Evolutionary conservation across 1,284 basidiomycete species (phyloP).

Genomic region (Ganoderma sinense): DNA sequence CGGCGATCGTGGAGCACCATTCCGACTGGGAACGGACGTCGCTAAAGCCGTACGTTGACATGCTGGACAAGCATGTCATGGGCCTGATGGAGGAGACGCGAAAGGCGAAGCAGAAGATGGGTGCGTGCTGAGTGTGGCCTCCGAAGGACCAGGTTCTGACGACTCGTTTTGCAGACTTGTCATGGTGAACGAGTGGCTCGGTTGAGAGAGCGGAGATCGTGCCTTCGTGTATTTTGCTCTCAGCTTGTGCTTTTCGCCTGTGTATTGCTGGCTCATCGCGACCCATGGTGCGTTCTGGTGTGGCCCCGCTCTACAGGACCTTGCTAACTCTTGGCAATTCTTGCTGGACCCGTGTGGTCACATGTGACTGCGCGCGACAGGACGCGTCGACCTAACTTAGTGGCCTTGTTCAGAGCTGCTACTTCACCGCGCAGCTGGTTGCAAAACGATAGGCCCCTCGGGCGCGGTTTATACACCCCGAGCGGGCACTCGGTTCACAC

Average conservation of each 20-base stretch:
- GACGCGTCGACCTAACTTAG: background rate
- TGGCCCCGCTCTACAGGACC: background rate
- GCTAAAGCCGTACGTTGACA: conserved; percentile 89
- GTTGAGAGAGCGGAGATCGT: background rate
- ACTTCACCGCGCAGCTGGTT: too few relatives aligned
- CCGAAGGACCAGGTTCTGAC: background rate
- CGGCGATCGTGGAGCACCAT: conserved; percentile 15
- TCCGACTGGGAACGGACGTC: conserved; percentile 78
- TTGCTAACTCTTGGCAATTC: too few relatives aligned
- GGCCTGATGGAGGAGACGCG: conserved; percentile 68
- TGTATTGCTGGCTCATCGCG: conserved; percentile 2
- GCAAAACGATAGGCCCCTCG: too few relatives aligned
- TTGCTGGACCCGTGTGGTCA: background rate
- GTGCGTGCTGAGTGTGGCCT: conserved; percentile 40
- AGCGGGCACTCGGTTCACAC: too few relatives aligned
- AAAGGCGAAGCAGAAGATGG: conserved; percentile 56
- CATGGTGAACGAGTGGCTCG: conserved; percentile 18
- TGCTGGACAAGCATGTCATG: conserved; percentile 81
- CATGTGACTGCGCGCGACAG: background rate
- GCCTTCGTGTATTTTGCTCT: background rate
- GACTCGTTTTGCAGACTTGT: conserved; percentile 16
- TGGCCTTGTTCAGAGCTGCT: too few relatives aligned
- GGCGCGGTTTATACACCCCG: too few relatives aligned
- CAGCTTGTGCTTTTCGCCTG: background rate
- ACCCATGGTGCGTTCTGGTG: background rate